Percentiles rank a stretch among this genome's conserved stretches.
Evolutionary conservation across 805 yeast species (phyloP).

Genomic region (Spathaspora girioi): DNA sequence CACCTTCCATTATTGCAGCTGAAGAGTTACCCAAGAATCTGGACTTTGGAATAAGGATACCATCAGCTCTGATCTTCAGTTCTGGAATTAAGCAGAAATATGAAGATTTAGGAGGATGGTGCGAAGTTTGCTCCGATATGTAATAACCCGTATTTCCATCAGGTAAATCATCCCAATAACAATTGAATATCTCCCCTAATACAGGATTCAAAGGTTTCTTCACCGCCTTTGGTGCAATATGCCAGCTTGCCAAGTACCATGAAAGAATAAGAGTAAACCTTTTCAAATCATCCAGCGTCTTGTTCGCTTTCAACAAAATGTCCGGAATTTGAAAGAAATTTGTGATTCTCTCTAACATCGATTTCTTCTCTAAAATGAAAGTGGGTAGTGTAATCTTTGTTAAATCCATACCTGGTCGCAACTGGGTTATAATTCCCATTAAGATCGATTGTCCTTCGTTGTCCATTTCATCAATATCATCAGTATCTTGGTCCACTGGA

Average conservation of each 20-base stretch:
- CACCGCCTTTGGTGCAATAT: slow-evolving; percentile 97
- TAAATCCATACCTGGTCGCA: slow-evolving; percentile 89
- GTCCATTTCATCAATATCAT: slow-evolving; percentile 90
- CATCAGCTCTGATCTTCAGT: slow-evolving; percentile 79
- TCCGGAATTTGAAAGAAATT: slow-evolving; percentile 82
- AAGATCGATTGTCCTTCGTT: slow-evolving; percentile 84
- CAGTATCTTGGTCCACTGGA: slow-evolving; percentile 30
- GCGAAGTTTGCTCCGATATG: slow-evolving; percentile 91
- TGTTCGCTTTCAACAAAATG: slow-evolving; percentile 66
- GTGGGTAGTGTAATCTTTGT: slow-evolving; percentile 92
- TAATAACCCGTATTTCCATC: slow-evolving; percentile 72
- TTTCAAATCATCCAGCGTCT: slow-evolving; percentile 51
- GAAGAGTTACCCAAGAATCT: slow-evolving; percentile 92
- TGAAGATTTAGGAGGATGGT: slow-evolving; percentile 97
- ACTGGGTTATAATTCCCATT: slow-evolving; percentile 82
- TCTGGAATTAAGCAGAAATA: slow-evolving; percentile 87
- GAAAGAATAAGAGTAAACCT: slow-evolving; percentile 73
- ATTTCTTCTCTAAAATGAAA: slow-evolving; percentile 88
- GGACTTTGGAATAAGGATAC: slow-evolving; percentile 82
- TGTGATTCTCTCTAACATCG: slow-evolving; percentile 93
- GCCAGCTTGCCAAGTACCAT: slow-evolving; percentile 97
- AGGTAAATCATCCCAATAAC: slow-evolving; percentile 91
- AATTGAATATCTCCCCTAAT: slow-evolving; percentile 83
- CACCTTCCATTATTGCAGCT: slow-evolving; percentile 96
- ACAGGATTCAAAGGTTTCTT: slow-evolving; percentile 96